Base-by-base conservation (phyloP, 2,329 filamentous ascomycete species). In the Cladophialophora exuberans region DNA sequence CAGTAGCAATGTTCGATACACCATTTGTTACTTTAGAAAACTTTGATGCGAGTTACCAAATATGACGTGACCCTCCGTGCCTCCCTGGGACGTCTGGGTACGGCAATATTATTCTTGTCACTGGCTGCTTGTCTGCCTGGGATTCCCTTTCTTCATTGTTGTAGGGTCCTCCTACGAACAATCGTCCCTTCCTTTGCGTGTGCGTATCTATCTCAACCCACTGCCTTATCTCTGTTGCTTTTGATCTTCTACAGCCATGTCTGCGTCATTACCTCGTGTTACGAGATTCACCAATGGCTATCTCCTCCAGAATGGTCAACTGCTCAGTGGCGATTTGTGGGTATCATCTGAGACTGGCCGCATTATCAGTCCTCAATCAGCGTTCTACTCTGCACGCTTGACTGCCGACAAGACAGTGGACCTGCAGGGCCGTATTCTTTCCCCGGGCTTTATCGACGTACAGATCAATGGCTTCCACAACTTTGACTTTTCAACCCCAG, bases 401-500 rank as follows among this genome's bases (percentile, higher is more conserved):
- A 73, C 69, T 2, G 89, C 92, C 1, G 89, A 93, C 68, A 74
- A 85, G 63, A 85, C 86, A 50, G 79, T 96, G 64, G 85, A 97
- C 66, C 83, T 97, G 1, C 83, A 85, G 47, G 90, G 90, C 55
- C 89, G 89, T 65, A 93, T 96, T 62, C 70, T 97, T 17, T 84
- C 88, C 0, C 90, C 92, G 0, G 92, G 92, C 22, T 81, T 97
- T 67, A 94, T 97, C 64, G 92, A 97, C 63, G 87, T 88, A 48
- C 92, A 97, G 72, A 84, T 97, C 64, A 97, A 97, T 67, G 92
- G 92, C 43, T 91, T 89, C 7, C 93, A 91, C 66, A 91, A 91
- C 53, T 95, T 96, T 77, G 93, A 96, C 76, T 96, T 95, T 71
- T 94, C 90, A 1, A 71, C 85, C 13, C 83, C 87, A 65, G 83